These are phyloP conservation scores for Phytophthora aleatoria DNA, from an alignment of 352 stramenopile species.

Conservation along the genomic window DNA sequence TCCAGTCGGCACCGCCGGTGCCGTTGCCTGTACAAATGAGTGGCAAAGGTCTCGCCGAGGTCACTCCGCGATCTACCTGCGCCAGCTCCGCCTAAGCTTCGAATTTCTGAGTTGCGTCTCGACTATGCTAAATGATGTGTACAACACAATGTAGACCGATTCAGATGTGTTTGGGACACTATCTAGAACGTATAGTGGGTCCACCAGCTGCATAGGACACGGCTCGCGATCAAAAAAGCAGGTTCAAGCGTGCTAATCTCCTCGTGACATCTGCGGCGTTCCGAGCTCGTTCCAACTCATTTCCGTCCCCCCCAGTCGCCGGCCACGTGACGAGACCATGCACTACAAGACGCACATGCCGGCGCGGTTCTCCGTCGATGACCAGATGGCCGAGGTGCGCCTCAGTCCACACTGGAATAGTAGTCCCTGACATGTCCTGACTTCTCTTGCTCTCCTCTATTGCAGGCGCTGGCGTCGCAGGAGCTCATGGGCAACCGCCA, in stretches of 20 bases:
- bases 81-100: slow-evolving; percentile 7
- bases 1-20: slow-evolving; percentile 11
- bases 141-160: not conserved
- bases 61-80: slow-evolving; percentile 6
- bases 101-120: slow-evolving; percentile 24
- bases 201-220: slow-evolving; percentile 25
- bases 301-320: slow-evolving; percentile 3
- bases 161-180: slow-evolving; percentile 2
- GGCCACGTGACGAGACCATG: slow-evolving; percentile 40
- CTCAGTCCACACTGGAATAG: not conserved
- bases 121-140: slow-evolving; percentile 5
- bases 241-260: slow-evolving; percentile 10
- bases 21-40: slow-evolving; percentile 5
- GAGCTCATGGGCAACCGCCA: slow-evolving; percentile 83
- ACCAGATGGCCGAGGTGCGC: slow-evolving; percentile 86
- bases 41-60: not conserved
- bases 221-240: slow-evolving; percentile 27
- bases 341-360: slow-evolving; percentile 90
- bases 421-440: slow-evolving; percentile 5
- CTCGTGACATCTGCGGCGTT: slow-evolving; percentile 7
- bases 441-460: not conserved
- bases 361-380: slow-evolving; percentile 83
- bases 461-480: slow-evolving; percentile 70
- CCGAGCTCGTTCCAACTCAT: slow-evolving; percentile 18
- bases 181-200: not conserved